Percentiles rank a stretch among this genome's conserved stretches.
Evolutionary conservation across 805 yeast species (phyloP).

Genomic region (Sugiyamaella floridensis): DNA sequence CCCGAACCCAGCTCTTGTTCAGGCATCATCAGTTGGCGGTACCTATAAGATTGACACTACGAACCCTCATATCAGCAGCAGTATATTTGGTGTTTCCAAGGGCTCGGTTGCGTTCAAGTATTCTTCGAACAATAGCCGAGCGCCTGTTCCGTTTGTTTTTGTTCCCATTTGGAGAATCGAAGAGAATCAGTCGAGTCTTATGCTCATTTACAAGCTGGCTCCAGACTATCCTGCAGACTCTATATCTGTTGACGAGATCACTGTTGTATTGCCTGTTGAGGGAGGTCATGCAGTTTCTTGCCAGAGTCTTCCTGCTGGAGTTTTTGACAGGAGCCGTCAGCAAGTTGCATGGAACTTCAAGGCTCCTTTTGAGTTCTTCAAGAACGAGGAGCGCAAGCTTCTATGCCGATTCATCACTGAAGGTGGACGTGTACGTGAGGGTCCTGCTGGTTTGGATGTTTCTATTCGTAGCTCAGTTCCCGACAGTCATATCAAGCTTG

Average conservation of each 20-base stretch:
- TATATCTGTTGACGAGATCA: constrained; percentile 42
- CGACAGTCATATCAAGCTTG: constrained; percentile 1
- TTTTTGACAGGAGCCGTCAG: constrained; percentile 77
- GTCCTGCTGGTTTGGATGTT: constrained; percentile 65
- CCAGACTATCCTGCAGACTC: constrained; percentile 40
- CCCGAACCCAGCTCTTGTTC: constrained; percentile 49
- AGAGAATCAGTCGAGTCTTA: constrained; percentile 74
- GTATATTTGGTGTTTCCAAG: constrained; percentile 5
- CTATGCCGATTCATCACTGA: constrained; percentile 82
- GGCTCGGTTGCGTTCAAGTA: constrained; percentile 74
- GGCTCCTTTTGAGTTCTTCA: constrained; percentile 32
- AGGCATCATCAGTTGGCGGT: constrained; percentile 31
- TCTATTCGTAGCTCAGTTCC: constrained; percentile 24
- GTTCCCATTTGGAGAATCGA: constrained; percentile 90
- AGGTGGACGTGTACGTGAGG: constrained; percentile 56
- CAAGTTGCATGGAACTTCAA: constrained; percentile 79
- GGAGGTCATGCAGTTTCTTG: constrained; percentile 61
- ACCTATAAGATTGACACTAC: constrained; percentile 9
- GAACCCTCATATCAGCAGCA: constrained; percentile 7
- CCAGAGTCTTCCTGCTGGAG: constrained; percentile 85
- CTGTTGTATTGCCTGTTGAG: constrained; percentile 53
- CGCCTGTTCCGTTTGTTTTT: constrained; percentile 51
- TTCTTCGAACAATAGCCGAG: constrained; percentile 38
- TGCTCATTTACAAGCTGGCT: constrained; percentile 58
- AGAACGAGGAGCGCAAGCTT: constrained; percentile 52